Conservation (phyloP, 2,329 filamentous ascomycete genomes). For the Penicillium nordicum region DNA sequence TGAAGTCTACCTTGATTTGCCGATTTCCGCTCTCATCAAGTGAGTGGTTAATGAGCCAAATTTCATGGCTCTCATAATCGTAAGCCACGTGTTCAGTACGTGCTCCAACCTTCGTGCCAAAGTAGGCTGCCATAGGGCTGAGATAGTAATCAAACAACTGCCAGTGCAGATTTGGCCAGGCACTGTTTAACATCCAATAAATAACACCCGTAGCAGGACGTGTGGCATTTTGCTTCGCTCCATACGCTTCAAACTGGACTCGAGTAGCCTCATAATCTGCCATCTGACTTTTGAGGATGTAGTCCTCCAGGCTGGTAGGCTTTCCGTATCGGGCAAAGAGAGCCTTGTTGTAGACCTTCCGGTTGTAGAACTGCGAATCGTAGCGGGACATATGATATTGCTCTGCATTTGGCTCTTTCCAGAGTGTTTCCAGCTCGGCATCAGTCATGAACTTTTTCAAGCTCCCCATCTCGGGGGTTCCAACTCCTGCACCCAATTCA, state of each 20-base stretch:
- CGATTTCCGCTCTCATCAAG: conserved; percentile 41
- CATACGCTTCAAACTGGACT: conserved; percentile 57
- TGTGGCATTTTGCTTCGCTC: conserved; percentile 48
- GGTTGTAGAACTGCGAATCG: conserved; percentile 54
- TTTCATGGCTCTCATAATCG: conserved; percentile 46
- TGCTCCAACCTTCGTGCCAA: conserved; percentile 54
- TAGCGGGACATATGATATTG: conserved; percentile 61
- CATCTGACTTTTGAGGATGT: conserved; percentile 59
- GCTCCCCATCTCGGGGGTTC: conserved; percentile 56
- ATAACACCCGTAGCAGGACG: conserved; percentile 58
- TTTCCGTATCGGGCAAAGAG: conserved; percentile 53
- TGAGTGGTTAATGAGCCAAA: conserved; percentile 57
- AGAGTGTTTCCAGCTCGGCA: conserved; percentile 54
- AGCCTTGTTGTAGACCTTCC: conserved; percentile 57
- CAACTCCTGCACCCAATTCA: conserved; percentile 60
- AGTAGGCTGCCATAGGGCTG: conserved; percentile 57
- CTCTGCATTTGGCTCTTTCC: conserved; percentile 52
- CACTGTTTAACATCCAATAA: conserved; percentile 67
- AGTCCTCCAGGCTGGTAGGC: conserved; percentile 54
- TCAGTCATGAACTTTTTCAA: conserved; percentile 53
- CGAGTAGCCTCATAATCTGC: conserved; percentile 63
- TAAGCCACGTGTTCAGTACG: conserved; percentile 55
- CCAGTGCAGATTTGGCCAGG: conserved; percentile 65
- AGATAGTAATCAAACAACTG: conserved; percentile 63
- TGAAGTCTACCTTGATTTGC: conserved; percentile 49